Conservation (phyloP, 2,329 filamentous ascomycete genomes). For the Colletotrichum orchidophilum region DNA sequence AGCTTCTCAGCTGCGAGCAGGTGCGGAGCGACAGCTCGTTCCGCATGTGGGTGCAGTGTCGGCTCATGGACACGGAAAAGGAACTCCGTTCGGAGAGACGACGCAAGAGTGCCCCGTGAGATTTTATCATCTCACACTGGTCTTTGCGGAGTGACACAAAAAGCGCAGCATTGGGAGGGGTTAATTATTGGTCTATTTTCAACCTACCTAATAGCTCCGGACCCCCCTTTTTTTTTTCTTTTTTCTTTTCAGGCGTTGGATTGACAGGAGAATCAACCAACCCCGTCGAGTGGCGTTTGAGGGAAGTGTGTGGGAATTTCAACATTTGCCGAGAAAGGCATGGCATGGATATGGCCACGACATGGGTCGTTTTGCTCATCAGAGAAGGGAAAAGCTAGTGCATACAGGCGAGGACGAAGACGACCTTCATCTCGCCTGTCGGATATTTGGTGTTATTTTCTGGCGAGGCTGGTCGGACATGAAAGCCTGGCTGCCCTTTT, state of each 20-base stretch:
- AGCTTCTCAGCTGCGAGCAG: constrained; percentile 68
- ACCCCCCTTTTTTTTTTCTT: not conserved
- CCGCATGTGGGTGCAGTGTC: constrained; percentile 67
- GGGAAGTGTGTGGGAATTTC: not conserved
- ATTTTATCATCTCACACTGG: not conserved
- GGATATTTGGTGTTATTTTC: constrained; percentile 10
- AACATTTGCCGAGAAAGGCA: constrained; percentile 2
- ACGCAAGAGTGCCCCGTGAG: constrained; percentile 40
- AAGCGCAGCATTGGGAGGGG: constrained; percentile 1
- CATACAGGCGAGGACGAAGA: constrained; percentile 18
- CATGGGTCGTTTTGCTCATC: not conserved
- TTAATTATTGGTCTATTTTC: not conserved
- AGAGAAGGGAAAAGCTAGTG: constrained; percentile 7
- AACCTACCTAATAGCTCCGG: not conserved
- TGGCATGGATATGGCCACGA: not conserved
- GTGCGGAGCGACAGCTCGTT: constrained; percentile 61
- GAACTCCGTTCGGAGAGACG: constrained; percentile 64
- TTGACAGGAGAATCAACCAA: not conserved
- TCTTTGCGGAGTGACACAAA: not conserved
- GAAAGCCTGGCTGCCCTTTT: not conserved
- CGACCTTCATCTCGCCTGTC: constrained; percentile 9
- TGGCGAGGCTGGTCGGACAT: not conserved
- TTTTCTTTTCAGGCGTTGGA: not conserved
- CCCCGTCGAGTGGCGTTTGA: constrained; percentile 20
- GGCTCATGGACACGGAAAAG: constrained; percentile 69